Conservation (phyloP, 345 rosid species). For the Barbarea vulgaris region DNA sequence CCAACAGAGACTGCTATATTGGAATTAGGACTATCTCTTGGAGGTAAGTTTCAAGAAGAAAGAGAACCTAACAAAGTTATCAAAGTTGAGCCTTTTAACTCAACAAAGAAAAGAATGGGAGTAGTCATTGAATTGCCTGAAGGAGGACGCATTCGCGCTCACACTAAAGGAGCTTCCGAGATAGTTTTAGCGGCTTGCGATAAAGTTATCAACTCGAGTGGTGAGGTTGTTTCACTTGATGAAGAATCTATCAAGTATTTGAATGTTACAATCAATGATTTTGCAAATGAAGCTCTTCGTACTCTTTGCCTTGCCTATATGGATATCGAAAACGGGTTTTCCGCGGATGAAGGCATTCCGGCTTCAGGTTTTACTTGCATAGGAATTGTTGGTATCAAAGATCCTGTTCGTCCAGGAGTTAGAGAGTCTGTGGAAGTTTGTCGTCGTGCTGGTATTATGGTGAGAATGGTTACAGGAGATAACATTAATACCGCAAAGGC, state of each 20-base stretch:
- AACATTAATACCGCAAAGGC: slow-evolving; percentile 91
- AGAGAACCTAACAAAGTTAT: slow-evolving; percentile 54
- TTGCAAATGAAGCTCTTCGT: slow-evolving; percentile 84
- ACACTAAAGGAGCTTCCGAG: slow-evolving; percentile 90
- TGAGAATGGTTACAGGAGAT: slow-evolving; percentile 95
- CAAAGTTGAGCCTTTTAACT: slow-evolving; percentile 90
- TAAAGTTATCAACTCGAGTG: slow-evolving; percentile 65
- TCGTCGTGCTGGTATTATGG: slow-evolving; percentile 80
- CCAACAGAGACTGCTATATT: slow-evolving; percentile 89
- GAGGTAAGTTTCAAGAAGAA: slow-evolving; percentile 73
- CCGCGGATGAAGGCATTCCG: slow-evolving; percentile 56
- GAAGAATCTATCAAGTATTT: slow-evolving; percentile 57
- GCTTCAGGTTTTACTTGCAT: slow-evolving; percentile 67
- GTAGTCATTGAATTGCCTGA: slow-evolving; percentile 71
- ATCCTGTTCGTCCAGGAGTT: slow-evolving; percentile 94
- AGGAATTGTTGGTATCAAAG: slow-evolving; percentile 88
- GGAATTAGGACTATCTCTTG: slow-evolving; percentile 79
- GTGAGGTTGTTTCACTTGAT: slow-evolving; percentile 72
- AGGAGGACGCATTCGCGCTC: slow-evolving; percentile 59
- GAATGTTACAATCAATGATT: slow-evolving; percentile 67
- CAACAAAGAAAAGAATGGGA: slow-evolving; percentile 89
- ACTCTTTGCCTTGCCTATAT: slow-evolving; percentile 78
- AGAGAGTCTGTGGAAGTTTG: slow-evolving; percentile 84
- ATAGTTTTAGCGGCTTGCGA: slow-evolving; percentile 81
- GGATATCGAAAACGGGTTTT: slow-evolving; percentile 59